phyloP scores from a whole-genome alignment of 2,329 filamentous ascomycete genomes.

The Sarocladium oryzae region DNA sequence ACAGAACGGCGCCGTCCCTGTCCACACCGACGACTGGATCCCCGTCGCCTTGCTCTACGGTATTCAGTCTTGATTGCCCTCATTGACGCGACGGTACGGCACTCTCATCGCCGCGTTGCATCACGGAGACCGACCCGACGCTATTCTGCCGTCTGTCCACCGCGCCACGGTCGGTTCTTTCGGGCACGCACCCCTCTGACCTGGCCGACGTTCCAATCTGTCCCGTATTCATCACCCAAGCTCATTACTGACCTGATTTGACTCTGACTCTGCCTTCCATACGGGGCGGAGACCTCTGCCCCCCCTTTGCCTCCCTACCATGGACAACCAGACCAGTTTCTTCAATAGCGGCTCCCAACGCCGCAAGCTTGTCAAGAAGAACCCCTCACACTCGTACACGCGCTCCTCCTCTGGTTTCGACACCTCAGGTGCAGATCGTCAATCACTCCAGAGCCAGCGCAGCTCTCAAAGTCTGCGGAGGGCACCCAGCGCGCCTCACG shows the following conservation, averaged over 20 bases:
- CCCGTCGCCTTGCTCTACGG: not conserved
- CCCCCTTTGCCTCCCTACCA: constrained; percentile 26
- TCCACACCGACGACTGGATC: constrained; percentile 8
- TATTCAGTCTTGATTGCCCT: not conserved
- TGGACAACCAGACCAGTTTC: constrained; percentile 38
- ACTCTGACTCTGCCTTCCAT: constrained; percentile 8
- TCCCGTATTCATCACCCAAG: not conserved
- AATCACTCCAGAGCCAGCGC: constrained; percentile 54
- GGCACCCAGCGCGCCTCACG: constrained; percentile 52
- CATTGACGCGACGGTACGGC: not conserved
- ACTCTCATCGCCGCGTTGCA: not conserved
- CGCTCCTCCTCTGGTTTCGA: constrained; percentile 44
- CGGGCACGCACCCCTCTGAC: constrained; percentile 6
- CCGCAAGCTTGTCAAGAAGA: constrained; percentile 58
- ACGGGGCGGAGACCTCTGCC: constrained; percentile 7
- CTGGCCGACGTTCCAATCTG: not conserved
- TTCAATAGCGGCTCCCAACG: constrained; percentile 45
- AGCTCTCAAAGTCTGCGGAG: constrained; percentile 58
- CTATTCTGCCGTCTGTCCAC: not conserved
- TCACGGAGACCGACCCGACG: not conserved
- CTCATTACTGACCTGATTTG: constrained; percentile 1
- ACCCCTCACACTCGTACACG: constrained; percentile 42
- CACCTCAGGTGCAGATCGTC: constrained; percentile 42
- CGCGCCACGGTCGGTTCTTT: not conserved
- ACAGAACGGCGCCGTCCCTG: constrained; percentile 7